phyloP scores from a whole-genome alignment of 2,329 filamentous ascomycete species.

The Penicillium occitanis region DNA sequence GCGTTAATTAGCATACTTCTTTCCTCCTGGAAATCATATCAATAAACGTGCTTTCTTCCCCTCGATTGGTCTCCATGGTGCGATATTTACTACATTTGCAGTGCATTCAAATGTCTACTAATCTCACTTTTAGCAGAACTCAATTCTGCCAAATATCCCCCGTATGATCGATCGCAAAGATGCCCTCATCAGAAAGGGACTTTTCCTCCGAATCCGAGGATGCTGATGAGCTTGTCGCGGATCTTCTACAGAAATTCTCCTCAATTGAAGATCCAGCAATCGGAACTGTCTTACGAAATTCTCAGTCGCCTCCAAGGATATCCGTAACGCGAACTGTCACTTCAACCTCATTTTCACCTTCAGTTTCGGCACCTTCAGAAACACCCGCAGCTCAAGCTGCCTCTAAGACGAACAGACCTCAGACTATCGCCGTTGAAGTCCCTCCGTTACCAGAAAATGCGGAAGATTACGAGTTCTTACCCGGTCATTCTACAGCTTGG shows the following conservation, averaged over 20 bases:
- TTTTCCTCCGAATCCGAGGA: slow-evolving; percentile 25
- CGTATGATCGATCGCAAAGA: background rate
- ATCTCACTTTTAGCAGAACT: background rate
- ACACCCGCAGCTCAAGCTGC: background rate
- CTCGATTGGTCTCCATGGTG: background rate
- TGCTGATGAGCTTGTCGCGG: slow-evolving; percentile 25
- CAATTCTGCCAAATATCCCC: background rate
- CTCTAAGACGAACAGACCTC: background rate
- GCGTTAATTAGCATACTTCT: background rate
- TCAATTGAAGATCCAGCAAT: background rate
- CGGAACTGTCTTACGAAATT: background rate
- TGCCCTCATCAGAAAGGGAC: slow-evolving; percentile 6
- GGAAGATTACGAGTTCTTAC: slow-evolving; percentile 41
- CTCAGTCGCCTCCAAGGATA: background rate
- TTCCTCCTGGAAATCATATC: background rate
- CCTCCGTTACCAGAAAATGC: slow-evolving; percentile 31
- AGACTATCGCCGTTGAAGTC: slow-evolving; percentile 31
- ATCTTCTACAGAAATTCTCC: slow-evolving; percentile 26
- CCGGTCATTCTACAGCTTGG: slow-evolving; percentile 39
- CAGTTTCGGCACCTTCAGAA: background rate
- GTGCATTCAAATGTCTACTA: background rate
- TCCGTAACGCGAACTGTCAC: background rate
- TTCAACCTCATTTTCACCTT: slow-evolving; percentile 2
- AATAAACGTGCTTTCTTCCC: background rate
- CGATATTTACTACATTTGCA: background rate